Percentiles rank a stretch among this genome's conserved stretches.
phyloP scores from a whole-genome alignment of 2,329 filamentous ascomycete species.

The Calonectria pteridis region DNA sequence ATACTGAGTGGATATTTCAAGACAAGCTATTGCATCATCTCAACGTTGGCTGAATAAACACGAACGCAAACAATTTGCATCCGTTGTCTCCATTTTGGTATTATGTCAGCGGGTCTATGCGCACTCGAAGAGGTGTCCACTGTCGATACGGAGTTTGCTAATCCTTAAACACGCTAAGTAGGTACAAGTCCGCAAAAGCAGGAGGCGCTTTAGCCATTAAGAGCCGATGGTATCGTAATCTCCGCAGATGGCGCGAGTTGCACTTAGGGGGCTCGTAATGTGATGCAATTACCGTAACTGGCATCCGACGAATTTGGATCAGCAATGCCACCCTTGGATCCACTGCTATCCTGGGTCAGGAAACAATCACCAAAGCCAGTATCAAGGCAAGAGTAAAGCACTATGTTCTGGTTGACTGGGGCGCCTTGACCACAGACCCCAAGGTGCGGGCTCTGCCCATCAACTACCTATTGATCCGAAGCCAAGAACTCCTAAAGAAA shows the following conservation, averaged over 20 bases:
- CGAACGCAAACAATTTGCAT: not conserved
- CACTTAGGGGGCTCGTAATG: not conserved
- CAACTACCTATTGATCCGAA: not conserved
- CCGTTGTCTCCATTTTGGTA: not conserved
- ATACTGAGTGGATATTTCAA: not conserved
- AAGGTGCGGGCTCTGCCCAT: not conserved
- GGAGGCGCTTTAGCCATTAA: too few relatives aligned
- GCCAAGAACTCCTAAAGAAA: conserved; percentile 14
- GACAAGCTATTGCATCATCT: not conserved
- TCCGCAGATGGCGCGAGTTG: not conserved
- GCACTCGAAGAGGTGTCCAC: not conserved
- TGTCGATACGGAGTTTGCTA: not conserved
- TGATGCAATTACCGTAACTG: not conserved
- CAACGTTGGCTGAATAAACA: not conserved
- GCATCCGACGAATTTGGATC: too few relatives aligned
- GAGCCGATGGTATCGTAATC: not conserved
- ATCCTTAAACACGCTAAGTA: not conserved
- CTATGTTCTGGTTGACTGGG: conserved; percentile 15
- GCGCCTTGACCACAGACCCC: conserved; percentile 3
- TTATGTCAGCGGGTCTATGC: not conserved
- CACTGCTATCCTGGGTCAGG: not conserved
- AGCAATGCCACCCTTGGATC: conserved; percentile 51
- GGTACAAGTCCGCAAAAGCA: not conserved
- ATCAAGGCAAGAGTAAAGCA: conserved; percentile 18
- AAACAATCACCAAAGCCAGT: conserved; percentile 8